Evolutionary conservation across 2,329 filamentous ascomycete species (phyloP).

Genomic region (Drechslerella dactyloides): DNA sequence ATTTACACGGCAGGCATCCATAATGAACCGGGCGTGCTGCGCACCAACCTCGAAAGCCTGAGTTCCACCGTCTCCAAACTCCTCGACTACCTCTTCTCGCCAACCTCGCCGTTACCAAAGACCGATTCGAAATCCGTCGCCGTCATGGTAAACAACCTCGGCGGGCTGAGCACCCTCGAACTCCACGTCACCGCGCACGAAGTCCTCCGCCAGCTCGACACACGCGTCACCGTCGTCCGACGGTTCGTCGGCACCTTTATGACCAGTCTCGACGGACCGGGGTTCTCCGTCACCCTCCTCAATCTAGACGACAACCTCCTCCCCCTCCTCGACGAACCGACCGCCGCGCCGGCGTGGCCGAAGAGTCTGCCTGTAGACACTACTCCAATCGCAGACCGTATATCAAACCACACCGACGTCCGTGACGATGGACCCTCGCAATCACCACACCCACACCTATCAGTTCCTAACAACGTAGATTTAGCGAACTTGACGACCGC

Average conservation of each 20-base stretch:
- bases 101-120: constrained; percentile 14
- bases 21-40: constrained; percentile 69
- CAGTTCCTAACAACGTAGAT: not conserved
- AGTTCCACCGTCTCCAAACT: constrained; percentile 64
- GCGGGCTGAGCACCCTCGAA: constrained; percentile 74
- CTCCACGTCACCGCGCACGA: constrained; percentile 74
- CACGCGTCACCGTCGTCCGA: constrained; percentile 66
- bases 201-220: constrained; percentile 68
- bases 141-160: constrained; percentile 76
- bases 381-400: constrained; percentile 9
- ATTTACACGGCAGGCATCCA: constrained; percentile 64
- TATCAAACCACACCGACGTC: constrained; percentile 22
- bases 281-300: constrained; percentile 75
- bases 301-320: constrained; percentile 71
- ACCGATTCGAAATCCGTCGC: constrained; percentile 66
- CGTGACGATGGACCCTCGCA: not conserved
- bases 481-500: constrained; percentile 11
- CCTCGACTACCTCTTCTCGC: constrained; percentile 68
- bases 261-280: constrained; percentile 77
- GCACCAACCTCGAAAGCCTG: constrained; percentile 56
- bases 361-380: constrained; percentile 56
- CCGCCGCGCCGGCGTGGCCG: constrained; percentile 74
- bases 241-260: constrained; percentile 75
- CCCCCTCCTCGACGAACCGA: constrained; percentile 72
- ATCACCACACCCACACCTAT: not conserved